Evolutionary conservation across 2,329 filamentous ascomycete genomes (phyloP).

Genomic region (Epichloe amarillans): DNA sequence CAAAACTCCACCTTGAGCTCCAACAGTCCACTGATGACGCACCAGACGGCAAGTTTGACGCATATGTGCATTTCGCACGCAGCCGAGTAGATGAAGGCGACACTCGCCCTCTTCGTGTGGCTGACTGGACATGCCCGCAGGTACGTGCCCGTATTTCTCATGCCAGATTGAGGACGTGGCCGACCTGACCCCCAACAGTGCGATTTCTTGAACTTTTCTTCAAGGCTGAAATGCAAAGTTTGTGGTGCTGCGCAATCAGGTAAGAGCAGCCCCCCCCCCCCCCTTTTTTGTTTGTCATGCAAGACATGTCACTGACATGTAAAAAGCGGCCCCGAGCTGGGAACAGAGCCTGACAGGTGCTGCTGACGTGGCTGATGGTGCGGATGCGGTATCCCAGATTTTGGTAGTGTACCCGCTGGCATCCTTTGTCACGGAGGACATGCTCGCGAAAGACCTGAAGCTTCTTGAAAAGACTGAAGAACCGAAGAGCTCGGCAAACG

Average conservation of each 20-base stretch:
- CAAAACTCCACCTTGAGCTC: conserved; percentile 24
- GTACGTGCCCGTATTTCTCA: conserved; percentile 12
- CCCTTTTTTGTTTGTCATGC: no score
- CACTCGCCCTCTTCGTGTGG: conserved; percentile 9
- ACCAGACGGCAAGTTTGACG: conserved; percentile 24
- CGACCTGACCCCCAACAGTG: conserved; percentile 13
- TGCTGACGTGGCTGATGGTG: conserved; percentile 35
- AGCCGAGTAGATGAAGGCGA: conserved; percentile 22
- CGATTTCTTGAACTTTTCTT: conserved; percentile 26
- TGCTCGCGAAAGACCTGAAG: conserved; percentile 58
- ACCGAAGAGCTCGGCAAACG: conserved; percentile 29
- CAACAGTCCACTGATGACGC: conserved; percentile 23
- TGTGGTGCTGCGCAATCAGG: conserved; percentile 21
- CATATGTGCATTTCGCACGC: conserved; percentile 29
- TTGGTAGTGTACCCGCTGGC: conserved; percentile 62
- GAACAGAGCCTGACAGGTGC: conserved; percentile 30
- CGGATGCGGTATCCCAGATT: conserved; percentile 55
- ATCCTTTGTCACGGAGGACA: conserved; percentile 55
- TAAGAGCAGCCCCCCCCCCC: conserved; percentile 7
- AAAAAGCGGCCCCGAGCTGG: conserved; percentile 14
- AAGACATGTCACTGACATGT: not conserved
- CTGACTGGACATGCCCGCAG: conserved; percentile 23
- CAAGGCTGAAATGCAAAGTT: conserved; percentile 24
- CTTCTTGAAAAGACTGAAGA: conserved; percentile 54
- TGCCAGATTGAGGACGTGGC: not conserved